phyloP scores from a whole-genome alignment of 2,329 filamentous ascomycete genomes.

The Bisporella sp. region DNA sequence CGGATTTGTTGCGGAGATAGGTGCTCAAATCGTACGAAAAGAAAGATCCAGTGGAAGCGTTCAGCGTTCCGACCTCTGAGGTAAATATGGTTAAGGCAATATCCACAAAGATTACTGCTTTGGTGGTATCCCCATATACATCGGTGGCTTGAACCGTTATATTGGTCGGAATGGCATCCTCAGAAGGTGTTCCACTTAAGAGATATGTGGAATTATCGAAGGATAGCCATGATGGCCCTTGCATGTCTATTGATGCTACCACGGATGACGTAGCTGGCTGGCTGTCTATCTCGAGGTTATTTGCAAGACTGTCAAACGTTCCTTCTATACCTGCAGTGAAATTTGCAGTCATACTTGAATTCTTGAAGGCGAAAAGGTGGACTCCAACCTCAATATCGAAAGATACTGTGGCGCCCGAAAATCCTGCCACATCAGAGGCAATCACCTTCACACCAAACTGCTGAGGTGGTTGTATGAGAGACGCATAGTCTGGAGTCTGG shows the following conservation, averaged over 20 bases:
- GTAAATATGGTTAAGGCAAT: conserved; percentile 15
- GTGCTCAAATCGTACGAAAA: conserved; percentile 20
- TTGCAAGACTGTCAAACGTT: conserved; percentile 43
- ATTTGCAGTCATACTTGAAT: conserved; percentile 49
- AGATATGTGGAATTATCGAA: conserved; percentile 56
- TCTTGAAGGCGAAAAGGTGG: conserved; percentile 60
- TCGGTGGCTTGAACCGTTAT: conserved; percentile 56
- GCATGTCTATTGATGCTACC: conserved; percentile 43
- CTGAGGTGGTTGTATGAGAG: conserved; percentile 61
- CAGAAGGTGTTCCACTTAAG: conserved; percentile 58
- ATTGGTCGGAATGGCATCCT: conserved; percentile 50
- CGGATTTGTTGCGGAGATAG: conserved; percentile 18
- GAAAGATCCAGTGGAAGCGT: conserved; percentile 18
- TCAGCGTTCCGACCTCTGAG: conserved; percentile 13
- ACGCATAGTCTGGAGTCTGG: conserved; percentile 57
- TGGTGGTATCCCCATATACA: conserved; percentile 50
- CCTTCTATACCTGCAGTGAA: conserved; percentile 46
- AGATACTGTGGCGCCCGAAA: conserved; percentile 54
- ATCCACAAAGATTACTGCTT: conserved; percentile 41
- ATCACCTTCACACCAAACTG: conserved; percentile 66
- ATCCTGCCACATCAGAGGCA: conserved; percentile 74
- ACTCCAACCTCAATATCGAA: conserved; percentile 69
- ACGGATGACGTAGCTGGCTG: conserved; percentile 40
- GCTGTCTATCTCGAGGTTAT: conserved; percentile 52
- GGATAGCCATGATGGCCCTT: conserved; percentile 61